Conservation (phyloP, 2,329 filamentous ascomycete species). For the Trichoderma sp. region DNA sequence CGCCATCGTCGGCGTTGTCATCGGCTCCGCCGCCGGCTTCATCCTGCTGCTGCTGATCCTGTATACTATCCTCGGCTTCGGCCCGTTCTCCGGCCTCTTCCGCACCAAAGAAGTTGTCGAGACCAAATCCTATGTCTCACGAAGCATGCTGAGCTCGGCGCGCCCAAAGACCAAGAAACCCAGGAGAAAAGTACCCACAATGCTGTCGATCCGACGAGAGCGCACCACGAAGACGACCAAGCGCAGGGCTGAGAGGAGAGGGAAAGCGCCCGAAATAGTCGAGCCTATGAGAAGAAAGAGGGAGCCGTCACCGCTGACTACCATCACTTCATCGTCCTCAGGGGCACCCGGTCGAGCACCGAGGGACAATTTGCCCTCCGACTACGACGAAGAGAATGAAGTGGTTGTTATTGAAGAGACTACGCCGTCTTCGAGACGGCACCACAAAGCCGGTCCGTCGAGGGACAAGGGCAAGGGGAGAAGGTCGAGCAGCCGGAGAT, state of each 20-base stretch:
- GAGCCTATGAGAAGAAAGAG: slow-evolving; percentile 19
- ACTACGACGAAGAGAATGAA: slow-evolving; percentile 45
- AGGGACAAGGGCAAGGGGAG: slow-evolving; percentile 29
- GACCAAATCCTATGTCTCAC: slow-evolving; percentile 24
- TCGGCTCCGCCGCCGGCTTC: slow-evolving; percentile 54
- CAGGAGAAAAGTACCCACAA: slow-evolving; percentile 22
- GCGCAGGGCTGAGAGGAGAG: slow-evolving; percentile 30
- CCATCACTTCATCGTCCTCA: slow-evolving; percentile 17
- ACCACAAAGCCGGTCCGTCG: slow-evolving; percentile 25
- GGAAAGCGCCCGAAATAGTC: slow-evolving; percentile 32
- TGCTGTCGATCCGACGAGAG: slow-evolving; percentile 22
- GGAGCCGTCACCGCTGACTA: slow-evolving; percentile 36
- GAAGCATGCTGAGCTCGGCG: slow-evolving; percentile 30
- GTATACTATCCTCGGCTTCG: slow-evolving; percentile 53
- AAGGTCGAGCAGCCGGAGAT: slow-evolving; percentile 34
- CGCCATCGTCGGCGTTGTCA: slow-evolving; percentile 49
- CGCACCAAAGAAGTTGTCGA: slow-evolving; percentile 15
- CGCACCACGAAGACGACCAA: slow-evolving; percentile 39
- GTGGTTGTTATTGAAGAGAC: slow-evolving; percentile 45
- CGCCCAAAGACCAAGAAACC: slow-evolving; percentile 24
- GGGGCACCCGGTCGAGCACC: not conserved
- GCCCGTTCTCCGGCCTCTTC: slow-evolving; percentile 39
- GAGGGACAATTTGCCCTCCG: slow-evolving; percentile 32
- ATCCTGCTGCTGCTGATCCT: slow-evolving; percentile 57
- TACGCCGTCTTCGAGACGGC: slow-evolving; percentile 34